Evolutionary conservation across 305 asterid genomes (phyloP).

Genomic region (Fraxinus albicans): DNA sequence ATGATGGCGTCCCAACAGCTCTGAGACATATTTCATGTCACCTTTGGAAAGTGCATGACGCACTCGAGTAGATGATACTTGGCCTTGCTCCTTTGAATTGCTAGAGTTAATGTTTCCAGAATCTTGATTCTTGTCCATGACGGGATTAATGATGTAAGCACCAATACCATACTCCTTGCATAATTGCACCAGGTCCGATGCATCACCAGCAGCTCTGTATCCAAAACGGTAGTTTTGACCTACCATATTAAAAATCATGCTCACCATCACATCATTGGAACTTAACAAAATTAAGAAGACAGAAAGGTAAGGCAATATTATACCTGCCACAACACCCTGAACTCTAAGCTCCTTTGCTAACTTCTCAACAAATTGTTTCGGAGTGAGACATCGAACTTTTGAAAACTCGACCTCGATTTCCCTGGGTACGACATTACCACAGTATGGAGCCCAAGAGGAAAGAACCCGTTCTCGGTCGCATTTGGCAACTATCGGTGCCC

Average conservation of each 20-base stretch:
- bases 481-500: conserved; percentile 85
- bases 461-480: conserved; percentile 87
- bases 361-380: conserved; percentile 80
- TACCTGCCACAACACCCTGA: conserved; percentile 93
- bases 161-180: conserved; percentile 68
- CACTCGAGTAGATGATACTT: conserved; percentile 91
- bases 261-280: background rate
- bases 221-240: conserved; percentile 96
- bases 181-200: conserved; percentile 63
- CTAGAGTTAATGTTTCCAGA: conserved; percentile 20
- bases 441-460: conserved; percentile 75
- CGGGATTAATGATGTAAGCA: conserved; percentile 64
- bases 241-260: conserved; percentile 26
- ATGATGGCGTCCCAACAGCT: conserved; percentile 82
- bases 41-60: conserved; percentile 79
- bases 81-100: conserved; percentile 70
- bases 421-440: conserved; percentile 58
- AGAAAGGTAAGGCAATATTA: background rate
- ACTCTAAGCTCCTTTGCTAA: conserved; percentile 77
- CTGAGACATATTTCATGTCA: conserved; percentile 72
- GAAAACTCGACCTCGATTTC: conserved; percentile 76
- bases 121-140: conserved; percentile 74
- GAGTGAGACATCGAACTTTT: conserved; percentile 73
- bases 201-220: conserved; percentile 74
- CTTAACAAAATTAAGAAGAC: conserved; percentile 8